These are phyloP conservation scores for Drosera spatulata DNA, from an alignment of 179 eudicot genomes.

Conservation along the genomic window DNA sequence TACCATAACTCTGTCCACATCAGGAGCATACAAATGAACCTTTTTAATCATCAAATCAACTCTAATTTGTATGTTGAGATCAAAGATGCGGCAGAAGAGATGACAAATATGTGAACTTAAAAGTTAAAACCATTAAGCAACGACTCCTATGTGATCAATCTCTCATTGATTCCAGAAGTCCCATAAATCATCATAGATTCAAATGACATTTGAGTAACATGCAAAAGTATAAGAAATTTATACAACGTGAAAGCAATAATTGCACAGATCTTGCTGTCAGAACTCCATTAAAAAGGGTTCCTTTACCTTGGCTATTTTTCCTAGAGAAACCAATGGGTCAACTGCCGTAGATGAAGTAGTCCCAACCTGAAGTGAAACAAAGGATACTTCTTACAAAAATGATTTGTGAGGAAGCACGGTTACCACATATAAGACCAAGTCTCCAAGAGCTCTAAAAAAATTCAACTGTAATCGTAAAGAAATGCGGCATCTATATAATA, in stretches of 20 bases:
- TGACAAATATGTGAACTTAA: background rate
- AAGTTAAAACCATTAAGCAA: no score
- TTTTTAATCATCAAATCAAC: background rate
- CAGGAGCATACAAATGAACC: slow-evolving; percentile 9
- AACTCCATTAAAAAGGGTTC: background rate
- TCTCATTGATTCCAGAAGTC: no score
- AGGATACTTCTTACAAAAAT: slow-evolving; percentile 1
- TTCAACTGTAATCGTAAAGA: no score
- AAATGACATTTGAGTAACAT: no score
- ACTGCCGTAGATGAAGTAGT: slow-evolving; percentile 94
- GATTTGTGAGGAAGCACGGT: no score
- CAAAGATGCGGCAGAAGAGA: background rate
- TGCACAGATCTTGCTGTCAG: background rate
- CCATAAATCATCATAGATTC: no score
- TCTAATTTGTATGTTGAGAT: background rate
- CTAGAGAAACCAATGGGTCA: slow-evolving; percentile 74
- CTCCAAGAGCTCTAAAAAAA: no score
- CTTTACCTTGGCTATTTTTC: slow-evolving; percentile 62
- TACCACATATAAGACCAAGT: background rate
- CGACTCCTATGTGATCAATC: no score
- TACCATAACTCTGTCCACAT: slow-evolving; percentile 45
- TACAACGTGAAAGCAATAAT: no score
- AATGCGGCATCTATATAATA: no score
- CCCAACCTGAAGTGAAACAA: slow-evolving; percentile 49
- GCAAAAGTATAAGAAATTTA: no score